These are phyloP conservation scores for Lactarius pseudohatsudake DNA, from an alignment of 768 basidiomycete species.

Conservation along the genomic window DNA sequence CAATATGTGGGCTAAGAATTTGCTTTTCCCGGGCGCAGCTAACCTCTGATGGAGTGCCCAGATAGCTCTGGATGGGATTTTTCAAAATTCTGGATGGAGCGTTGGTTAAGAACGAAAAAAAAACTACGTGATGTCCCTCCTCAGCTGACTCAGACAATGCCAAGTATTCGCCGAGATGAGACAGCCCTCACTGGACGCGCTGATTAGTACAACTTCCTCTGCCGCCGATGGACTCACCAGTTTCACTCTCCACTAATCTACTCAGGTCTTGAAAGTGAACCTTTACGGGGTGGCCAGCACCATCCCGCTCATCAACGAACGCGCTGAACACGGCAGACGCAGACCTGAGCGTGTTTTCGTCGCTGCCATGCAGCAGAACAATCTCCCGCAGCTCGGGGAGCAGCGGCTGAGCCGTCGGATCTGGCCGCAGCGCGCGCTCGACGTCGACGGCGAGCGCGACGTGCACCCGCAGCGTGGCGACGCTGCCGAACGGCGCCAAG, in stretches of 20 bases:
- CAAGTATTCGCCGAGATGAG: neutral
- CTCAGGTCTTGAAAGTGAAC: constrained; percentile 10
- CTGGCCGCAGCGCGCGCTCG: constrained; percentile 4
- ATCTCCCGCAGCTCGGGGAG: constrained; percentile 11
- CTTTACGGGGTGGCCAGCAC: neutral
- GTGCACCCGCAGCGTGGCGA: constrained; percentile 9
- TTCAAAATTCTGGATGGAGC: too few relatives aligned
- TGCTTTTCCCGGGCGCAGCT: too few relatives aligned
- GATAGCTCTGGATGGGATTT: too few relatives aligned
- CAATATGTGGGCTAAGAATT: too few relatives aligned
- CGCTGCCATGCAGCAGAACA: constrained; percentile 15
- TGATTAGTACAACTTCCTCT: neutral
- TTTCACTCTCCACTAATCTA: neutral
- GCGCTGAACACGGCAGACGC: constrained; percentile 3
- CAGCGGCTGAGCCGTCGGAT: neutral
- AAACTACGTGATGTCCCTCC: too few relatives aligned
- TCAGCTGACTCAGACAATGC: neutral
- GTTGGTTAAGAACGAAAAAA: too few relatives aligned
- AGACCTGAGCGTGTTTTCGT: neutral
- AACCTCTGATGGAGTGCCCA: neutral
- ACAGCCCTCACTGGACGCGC: neutral
- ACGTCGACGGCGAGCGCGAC: constrained; percentile 10
- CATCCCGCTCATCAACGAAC: constrained; percentile 5
- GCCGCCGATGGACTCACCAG: neutral
- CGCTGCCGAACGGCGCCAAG: neutral